These are phyloP conservation scores for Cucurbita pepo DNA, from an alignment of 306 rosid species.

Conservation along the genomic window DNA sequence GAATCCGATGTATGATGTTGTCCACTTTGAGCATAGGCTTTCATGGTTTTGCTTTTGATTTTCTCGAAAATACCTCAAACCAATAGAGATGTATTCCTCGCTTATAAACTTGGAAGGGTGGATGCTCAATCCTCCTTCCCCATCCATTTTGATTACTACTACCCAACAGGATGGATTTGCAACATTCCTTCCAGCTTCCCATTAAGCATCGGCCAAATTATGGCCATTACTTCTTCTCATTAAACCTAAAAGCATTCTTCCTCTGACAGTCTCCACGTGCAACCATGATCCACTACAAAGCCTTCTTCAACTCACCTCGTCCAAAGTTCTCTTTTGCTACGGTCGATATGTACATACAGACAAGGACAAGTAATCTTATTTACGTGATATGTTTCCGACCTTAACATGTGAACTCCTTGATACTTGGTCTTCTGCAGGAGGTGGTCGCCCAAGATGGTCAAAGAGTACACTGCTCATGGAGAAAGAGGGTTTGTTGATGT, in stretches of 20 bases:
- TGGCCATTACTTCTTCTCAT: background rate
- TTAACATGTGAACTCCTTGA: background rate
- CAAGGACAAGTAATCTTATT: background rate
- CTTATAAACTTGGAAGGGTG: too few species aligned
- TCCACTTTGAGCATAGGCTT: too few species aligned
- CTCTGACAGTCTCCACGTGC: conserved; percentile 2
- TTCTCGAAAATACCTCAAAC: too few species aligned
- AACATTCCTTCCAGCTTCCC: background rate
- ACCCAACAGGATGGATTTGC: background rate
- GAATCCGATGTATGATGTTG: too few species aligned
- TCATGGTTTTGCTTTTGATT: too few species aligned
- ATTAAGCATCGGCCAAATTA: background rate
- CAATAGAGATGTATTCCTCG: too few species aligned
- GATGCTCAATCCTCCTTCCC: background rate
- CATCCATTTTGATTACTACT: background rate
- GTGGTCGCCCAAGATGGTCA: background rate
- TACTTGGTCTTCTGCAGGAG: background rate
- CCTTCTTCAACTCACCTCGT: background rate
- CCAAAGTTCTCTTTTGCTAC: background rate
- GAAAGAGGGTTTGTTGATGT: background rate
- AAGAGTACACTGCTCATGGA: background rate
- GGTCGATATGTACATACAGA: background rate
- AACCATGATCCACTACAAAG: background rate
- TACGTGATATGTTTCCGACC: background rate
- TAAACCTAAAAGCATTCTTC: background rate